These are phyloP conservation scores for Penicillium vulpinum DNA, from an alignment of 2,329 filamentous ascomycete genomes.

Conservation along the genomic window DNA sequence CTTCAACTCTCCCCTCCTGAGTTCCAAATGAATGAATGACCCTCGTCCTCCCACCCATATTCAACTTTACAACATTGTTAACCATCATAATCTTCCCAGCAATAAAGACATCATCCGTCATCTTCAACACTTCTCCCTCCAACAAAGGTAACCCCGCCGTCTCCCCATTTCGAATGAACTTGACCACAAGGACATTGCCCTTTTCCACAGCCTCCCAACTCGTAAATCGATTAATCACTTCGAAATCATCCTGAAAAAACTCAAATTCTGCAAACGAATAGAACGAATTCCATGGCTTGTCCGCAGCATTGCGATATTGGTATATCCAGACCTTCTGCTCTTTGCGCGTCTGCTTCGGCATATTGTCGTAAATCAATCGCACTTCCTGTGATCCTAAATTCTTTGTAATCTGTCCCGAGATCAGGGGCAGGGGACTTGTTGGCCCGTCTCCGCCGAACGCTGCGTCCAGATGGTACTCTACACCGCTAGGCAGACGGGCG, in stretches of 20 bases:
- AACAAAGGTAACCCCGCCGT: constrained; percentile 4
- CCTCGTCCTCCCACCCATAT: constrained; percentile 45
- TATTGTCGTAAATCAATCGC: constrained; percentile 51
- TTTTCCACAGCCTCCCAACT: constrained; percentile 36
- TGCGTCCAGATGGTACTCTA: constrained; percentile 57
- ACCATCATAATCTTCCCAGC: constrained; percentile 33
- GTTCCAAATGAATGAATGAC: constrained; percentile 42
- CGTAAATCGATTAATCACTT: constrained; percentile 42
- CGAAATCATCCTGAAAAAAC: constrained; percentile 42
- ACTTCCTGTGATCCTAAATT: constrained; percentile 59
- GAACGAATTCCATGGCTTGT: constrained; percentile 44
- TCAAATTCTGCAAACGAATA: constrained; percentile 46
- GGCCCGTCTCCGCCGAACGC: constrained; percentile 64
- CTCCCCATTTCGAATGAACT: constrained; percentile 36
- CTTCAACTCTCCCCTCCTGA: constrained; percentile 47
- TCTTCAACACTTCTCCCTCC: constrained; percentile 2
- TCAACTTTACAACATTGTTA: constrained; percentile 40
- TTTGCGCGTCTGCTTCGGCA: constrained; percentile 46
- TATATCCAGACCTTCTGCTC: constrained; percentile 57
- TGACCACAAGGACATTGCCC: constrained; percentile 38
- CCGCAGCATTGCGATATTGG: constrained; percentile 37
- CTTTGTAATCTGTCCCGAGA: constrained; percentile 39
- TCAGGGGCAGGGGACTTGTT: constrained; percentile 56
- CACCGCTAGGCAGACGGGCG: constrained; percentile 50
- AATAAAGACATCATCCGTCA: constrained; percentile 25